Conservation (phyloP, 495 filamentous ascomycete genomes). For the Rusavskia elegans region DNA sequence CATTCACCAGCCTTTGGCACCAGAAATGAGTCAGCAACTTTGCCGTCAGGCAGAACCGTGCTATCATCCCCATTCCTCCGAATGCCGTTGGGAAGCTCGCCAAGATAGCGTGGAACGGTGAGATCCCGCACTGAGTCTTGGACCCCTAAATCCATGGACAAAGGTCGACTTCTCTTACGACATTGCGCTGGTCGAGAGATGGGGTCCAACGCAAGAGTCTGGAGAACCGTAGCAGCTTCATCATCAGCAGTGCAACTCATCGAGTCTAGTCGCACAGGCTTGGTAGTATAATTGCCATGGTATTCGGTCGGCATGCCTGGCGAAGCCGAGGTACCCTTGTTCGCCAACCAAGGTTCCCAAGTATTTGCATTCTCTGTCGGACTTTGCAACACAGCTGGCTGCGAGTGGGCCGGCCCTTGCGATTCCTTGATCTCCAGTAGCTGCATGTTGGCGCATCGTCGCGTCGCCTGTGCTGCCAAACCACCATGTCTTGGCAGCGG, state of each 20-base stretch:
- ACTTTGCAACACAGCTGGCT: background rate
- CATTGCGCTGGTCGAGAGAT: conserved; percentile 19
- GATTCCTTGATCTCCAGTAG: conserved; percentile 17
- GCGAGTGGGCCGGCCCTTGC: background rate
- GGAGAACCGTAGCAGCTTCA: conserved; percentile 52
- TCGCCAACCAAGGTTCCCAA: conserved; percentile 20
- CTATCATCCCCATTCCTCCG: conserved; percentile 16
- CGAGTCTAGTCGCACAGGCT: too few species aligned
- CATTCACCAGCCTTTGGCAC: conserved; percentile 10
- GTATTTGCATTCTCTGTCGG: background rate
- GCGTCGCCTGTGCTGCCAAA: conserved; percentile 69
- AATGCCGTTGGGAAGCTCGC: conserved; percentile 11
- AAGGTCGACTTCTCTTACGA: conserved; percentile 54
- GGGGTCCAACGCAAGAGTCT: conserved; percentile 36
- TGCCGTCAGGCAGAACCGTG: conserved; percentile 24
- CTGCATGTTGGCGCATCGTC: conserved; percentile 52
- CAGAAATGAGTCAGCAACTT: conserved; percentile 26
- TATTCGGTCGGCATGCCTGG: conserved; percentile 2
- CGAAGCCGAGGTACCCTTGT: conserved; percentile 28
- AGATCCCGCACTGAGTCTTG: conserved; percentile 60
- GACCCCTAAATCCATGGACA: conserved; percentile 48
- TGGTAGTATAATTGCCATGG: background rate
- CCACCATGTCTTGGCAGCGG: conserved; percentile 30
- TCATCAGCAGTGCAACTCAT: conserved; percentile 19
- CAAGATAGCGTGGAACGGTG: conserved; percentile 16